Base-by-base conservation (phyloP, 495 filamentous ascomycete genomes). In the Parathielavia appendiculata region DNA sequence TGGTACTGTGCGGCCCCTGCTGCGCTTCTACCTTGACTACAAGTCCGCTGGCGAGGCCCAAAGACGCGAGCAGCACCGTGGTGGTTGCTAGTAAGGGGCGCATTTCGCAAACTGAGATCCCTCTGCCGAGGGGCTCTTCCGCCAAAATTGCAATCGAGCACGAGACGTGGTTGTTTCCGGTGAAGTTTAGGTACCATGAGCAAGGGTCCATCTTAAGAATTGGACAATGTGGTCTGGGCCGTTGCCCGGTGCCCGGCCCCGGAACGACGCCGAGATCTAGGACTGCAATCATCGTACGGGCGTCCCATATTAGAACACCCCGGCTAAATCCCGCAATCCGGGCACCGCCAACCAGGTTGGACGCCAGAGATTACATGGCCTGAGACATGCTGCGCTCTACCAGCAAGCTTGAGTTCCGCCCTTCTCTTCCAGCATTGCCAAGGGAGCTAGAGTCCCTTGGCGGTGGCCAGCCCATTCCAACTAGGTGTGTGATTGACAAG, bases 261-360 rank as follows among this genome's bases (percentile, higher is more conserved):
- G n/a, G n/a, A n/a, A n/a, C n/a, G n/a, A n/a, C n/a, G n/a, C n/a
- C n/a, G n/a, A n/a, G n/a, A n/a, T n/a, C n/a, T n/a, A n/a, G n/a
- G n/a, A n/a, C n/a, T n/a, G n/a, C n/a, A n/a, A n/a, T n/a, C n/a
- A n/a, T n/a, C n/a, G n/a, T n/a, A n/a, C n/a, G n/a, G n/a, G n/a
- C n/a, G n/a, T n/a, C 19, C 16, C 13, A 54, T 41, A 45, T 54
- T 41, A 39, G 4, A 8, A 22, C 39, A 30, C 51, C 38, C 51
- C 38, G 51, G 38, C 40, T 43, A 54, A 54, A 54, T 32, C 20
- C 22, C 23, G 4, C 26, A 19, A 26, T 9, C 22, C 20, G 16
- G 17, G 49, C 7, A 54, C 40, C 39, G 26, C 38, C 51, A 54
- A 54, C 51, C 51, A 44, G 40, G 39, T 17, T 44, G 16, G 16